These are phyloP conservation scores for Blastocystis sp. DNA, from an alignment of 352 stramenopile genomes.

Conservation along the genomic window DNA sequence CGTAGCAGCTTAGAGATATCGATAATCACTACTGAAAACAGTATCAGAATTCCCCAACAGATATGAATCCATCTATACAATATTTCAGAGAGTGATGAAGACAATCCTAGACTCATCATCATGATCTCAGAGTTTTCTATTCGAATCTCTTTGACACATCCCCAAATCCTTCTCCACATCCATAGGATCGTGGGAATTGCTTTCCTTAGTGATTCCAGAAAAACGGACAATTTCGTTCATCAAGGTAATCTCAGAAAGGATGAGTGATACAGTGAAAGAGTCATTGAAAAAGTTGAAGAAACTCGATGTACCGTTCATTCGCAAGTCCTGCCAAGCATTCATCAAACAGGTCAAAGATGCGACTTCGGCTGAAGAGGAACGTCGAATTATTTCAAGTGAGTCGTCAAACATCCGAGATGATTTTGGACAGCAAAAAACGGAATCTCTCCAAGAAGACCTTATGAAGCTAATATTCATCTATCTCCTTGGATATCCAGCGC, in stretches of 20 bases:
- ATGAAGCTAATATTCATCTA: slow-evolving; percentile 99
- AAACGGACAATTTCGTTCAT: too few relatives aligned
- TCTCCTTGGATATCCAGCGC: slow-evolving; percentile 98
- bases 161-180: too few relatives aligned
- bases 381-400: slow-evolving; percentile 94
- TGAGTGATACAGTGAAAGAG: background rate
- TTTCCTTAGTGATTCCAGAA: too few relatives aligned
- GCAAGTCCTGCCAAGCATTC: background rate
- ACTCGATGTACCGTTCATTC: background rate
- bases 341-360: slow-evolving; percentile 53
- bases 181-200: too few relatives aligned
- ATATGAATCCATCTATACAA: too few relatives aligned
- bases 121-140: too few relatives aligned
- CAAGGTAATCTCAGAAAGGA: background rate
- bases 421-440: slow-evolving; percentile 89
- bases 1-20: too few relatives aligned
- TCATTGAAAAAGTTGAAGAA: slow-evolving; percentile 4
- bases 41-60: too few relatives aligned
- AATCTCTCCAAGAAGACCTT: slow-evolving; percentile 94
- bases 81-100: too few relatives aligned
- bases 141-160: too few relatives aligned
- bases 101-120: too few relatives aligned
- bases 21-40: too few relatives aligned
- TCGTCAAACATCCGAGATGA: slow-evolving; percentile 93
- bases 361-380: slow-evolving; percentile 84